phyloP scores from a whole-genome alignment of 2,329 filamentous ascomycete species.

The Blastomyces emzantsi region DNA sequence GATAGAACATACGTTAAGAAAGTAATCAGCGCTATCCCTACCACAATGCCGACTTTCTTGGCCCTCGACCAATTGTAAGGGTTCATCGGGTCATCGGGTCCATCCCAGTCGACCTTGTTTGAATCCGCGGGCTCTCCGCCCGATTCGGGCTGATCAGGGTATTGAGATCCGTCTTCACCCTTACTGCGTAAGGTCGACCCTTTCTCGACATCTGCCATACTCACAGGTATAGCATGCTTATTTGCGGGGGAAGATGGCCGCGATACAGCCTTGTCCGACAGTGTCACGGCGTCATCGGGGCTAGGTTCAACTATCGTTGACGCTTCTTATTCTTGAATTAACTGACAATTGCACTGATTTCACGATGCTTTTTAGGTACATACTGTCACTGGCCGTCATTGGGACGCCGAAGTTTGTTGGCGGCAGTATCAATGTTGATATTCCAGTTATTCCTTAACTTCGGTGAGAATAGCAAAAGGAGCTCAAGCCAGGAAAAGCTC shows the following conservation, averaged over 20 bases:
- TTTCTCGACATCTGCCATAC: background rate
- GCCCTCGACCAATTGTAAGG: conserved; percentile 50
- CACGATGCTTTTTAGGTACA: background rate
- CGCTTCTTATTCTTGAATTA: background rate
- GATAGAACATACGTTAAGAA: conserved; percentile 31
- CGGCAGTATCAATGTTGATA: no score
- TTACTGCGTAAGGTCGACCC: no score
- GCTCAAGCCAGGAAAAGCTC: no score
- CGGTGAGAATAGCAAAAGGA: background rate
- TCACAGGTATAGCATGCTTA: background rate
- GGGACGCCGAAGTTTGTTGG: background rate
- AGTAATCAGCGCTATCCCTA: conserved; percentile 42
- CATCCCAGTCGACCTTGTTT: conserved; percentile 52
- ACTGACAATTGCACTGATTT: background rate
- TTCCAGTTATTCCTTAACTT: background rate
- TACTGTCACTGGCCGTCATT: conserved; percentile 4
- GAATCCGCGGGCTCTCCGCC: conserved; percentile 29
- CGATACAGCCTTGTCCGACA: background rate
- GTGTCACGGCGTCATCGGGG: background rate
- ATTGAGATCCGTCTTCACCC: background rate
- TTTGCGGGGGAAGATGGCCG: background rate
- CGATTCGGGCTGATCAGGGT: background rate
- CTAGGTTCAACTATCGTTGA: conserved; percentile 6
- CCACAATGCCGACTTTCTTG: conserved; percentile 41
- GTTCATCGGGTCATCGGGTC: conserved; percentile 48